Evolutionary conservation across 805 yeast genomes (phyloP).

Genomic region (Kazachstania bromeliacearum): DNA sequence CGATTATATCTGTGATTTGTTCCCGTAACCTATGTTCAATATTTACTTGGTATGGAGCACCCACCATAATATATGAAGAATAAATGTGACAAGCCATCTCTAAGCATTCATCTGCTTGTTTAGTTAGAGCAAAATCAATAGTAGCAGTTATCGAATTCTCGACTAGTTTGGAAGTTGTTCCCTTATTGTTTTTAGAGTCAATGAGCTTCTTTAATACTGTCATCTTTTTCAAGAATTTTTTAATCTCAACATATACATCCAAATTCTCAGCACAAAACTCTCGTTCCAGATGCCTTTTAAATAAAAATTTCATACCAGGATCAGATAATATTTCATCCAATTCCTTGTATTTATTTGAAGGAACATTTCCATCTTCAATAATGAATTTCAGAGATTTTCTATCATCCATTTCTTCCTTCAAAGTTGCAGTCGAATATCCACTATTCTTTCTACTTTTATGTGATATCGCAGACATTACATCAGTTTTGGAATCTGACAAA

Average conservation of each 20-base stretch:
- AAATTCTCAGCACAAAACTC: constrained; percentile 68
- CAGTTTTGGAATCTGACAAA: not conserved
- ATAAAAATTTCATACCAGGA: constrained; percentile 66
- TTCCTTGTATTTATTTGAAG: constrained; percentile 5
- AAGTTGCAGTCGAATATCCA: not conserved
- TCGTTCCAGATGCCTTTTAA: constrained; percentile 52
- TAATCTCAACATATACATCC: constrained; percentile 57
- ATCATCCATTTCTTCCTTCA: not conserved
- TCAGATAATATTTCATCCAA: constrained; percentile 45
- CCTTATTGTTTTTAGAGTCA: constrained; percentile 17
- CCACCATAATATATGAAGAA: constrained; percentile 52
- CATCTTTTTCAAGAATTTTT: constrained; percentile 41
- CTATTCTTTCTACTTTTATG: not conserved
- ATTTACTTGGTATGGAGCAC: constrained; percentile 63
- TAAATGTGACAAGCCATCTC: constrained; percentile 56
- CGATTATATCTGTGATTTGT: constrained; percentile 33
- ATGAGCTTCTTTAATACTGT: constrained; percentile 34
- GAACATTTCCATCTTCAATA: not conserved
- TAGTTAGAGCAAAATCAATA: constrained; percentile 33
- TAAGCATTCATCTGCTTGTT: constrained; percentile 45
- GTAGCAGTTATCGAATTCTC: constrained; percentile 23
- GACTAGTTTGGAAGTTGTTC: constrained; percentile 5
- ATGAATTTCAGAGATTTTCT: no score
- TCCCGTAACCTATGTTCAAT: constrained; percentile 47
- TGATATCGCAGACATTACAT: not conserved